Conservation (phyloP, 768 basidiomycete genomes). For the Panaeolus cyanescens region DNA sequence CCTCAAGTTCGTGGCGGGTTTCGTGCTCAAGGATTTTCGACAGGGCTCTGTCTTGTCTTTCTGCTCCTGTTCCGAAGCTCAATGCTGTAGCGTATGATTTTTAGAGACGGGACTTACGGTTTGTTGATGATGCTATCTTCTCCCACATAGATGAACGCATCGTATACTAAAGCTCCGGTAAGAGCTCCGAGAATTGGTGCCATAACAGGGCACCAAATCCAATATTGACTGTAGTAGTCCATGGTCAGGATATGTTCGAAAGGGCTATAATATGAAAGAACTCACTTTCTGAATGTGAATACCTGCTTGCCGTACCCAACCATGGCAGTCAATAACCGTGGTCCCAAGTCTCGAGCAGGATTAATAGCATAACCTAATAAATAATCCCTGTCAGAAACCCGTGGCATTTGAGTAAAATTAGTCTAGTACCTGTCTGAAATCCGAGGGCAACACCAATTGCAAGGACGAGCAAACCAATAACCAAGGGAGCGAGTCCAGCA, state of each 20-base stretch:
- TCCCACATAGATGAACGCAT: conserved; percentile 57
- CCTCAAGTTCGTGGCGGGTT: too few species aligned
- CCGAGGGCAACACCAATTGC: conserved; percentile 63
- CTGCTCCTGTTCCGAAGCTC: too few species aligned
- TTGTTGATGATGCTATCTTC: conserved; percentile 54
- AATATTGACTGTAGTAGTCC: conserved; percentile 55
- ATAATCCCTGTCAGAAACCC: not conserved
- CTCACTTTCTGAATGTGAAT: conserved; percentile 45
- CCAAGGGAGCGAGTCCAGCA: conserved; percentile 53
- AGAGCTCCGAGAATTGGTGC: conserved; percentile 62
- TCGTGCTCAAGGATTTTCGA: too few species aligned
- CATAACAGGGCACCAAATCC: conserved; percentile 70
- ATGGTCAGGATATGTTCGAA: conserved; percentile 10
- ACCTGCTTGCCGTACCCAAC: conserved; percentile 67
- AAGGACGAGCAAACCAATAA: conserved; percentile 55
- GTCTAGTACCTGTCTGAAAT: conserved; percentile 52
- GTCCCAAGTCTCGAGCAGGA: conserved; percentile 74
- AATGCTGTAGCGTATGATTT: not conserved
- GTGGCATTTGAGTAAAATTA: not conserved
- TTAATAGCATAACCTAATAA: conserved; percentile 59
- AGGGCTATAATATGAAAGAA: not conserved
- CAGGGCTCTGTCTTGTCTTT: not conserved
- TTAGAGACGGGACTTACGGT: conserved; percentile 41
- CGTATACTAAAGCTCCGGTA: conserved; percentile 57
- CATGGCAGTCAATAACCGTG: conserved; percentile 69